Evolutionary conservation across 345 rosid genomes (phyloP).

Genomic region (Eucalyptus sp.): DNA sequence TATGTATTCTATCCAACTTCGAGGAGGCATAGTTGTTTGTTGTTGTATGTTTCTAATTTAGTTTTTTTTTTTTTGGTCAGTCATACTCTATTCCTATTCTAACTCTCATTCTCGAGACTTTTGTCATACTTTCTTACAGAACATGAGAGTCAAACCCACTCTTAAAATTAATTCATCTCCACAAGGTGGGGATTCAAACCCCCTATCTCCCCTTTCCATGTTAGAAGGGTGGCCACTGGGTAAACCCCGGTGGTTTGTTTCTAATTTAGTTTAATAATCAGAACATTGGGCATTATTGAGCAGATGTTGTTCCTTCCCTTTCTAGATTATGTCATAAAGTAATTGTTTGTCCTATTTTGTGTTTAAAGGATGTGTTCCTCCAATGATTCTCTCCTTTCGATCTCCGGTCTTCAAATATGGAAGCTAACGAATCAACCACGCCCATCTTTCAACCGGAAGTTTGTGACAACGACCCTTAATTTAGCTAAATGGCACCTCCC

Average conservation of each 20-base stretch:
- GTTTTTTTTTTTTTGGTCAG: neutral
- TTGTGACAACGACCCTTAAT: neutral
- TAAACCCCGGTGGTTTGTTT: neutral
- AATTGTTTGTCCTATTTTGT: no score
- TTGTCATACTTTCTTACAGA: no score
- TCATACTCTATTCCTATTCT: no score
- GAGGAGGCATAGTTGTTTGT: neutral
- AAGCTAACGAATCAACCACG: neutral
- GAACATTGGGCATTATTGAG: neutral
- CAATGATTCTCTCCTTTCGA: neutral
- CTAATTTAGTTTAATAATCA: neutral
- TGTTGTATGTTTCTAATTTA: neutral
- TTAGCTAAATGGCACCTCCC: neutral
- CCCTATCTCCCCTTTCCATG: no score
- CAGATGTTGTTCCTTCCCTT: neutral
- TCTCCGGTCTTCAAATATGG: neutral
- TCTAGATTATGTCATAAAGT: no score
- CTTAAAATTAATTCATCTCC: no score
- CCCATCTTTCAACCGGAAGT: neutral
- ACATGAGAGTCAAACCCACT: no score
- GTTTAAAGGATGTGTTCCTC: neutral
- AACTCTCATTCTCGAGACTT: no score
- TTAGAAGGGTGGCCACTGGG: no score
- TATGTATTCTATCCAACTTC: no score
- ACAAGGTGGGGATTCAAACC: no score